Percentiles rank a stretch among this genome's conserved stretches.
Conservation (phyloP, 768 basidiomycete species). For the Cystobasidium onofrii region DNA sequence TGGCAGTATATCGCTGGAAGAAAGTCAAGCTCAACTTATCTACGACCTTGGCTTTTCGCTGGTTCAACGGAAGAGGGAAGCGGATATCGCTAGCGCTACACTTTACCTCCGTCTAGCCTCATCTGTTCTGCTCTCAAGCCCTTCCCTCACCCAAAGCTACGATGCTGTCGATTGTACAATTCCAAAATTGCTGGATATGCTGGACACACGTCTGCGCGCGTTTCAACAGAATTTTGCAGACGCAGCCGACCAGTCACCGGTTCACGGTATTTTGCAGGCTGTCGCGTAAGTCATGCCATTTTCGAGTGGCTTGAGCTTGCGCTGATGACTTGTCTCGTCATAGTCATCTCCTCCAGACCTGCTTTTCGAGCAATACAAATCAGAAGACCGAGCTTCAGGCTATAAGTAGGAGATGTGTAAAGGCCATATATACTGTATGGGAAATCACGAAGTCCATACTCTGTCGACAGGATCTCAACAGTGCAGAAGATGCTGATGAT, state of each 20-base stretch:
- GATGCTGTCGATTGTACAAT: background rate
- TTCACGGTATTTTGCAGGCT: constrained; percentile 16
- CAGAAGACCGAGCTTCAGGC: background rate
- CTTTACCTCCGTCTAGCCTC: constrained; percentile 6
- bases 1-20: background rate
- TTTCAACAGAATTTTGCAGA: background rate
- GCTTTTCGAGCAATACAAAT: background rate
- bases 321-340: background rate
- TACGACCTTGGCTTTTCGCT: background rate
- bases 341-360: background rate
- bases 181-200: background rate
- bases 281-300: constrained; percentile 11
- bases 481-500: background rate
- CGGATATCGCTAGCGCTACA: constrained; percentile 10
- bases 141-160: background rate
- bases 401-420: background rate
- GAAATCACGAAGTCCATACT: background rate
- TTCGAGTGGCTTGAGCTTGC: too few species aligned
- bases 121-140: background rate
- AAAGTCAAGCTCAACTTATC: background rate
- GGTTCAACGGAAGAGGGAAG: constrained; percentile 10
- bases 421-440: background rate
- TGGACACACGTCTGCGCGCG: background rate
- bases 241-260: background rate
- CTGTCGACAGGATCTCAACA: background rate